phyloP scores from a whole-genome alignment of 495 filamentous ascomycete genomes.

The Entonaema liquescens region DNA sequence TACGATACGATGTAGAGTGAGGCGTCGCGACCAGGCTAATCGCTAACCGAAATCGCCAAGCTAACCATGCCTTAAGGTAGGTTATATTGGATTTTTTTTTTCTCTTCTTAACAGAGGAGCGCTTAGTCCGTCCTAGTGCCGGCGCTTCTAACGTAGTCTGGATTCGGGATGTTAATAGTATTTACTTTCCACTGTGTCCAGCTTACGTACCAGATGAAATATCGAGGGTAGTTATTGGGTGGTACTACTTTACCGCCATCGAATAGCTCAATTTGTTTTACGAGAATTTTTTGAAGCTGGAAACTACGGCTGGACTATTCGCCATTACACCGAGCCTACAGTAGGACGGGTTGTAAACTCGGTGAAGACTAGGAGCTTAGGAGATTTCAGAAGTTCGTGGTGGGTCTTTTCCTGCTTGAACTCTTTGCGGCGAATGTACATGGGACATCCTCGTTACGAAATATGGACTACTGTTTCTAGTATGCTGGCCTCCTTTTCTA shows the following conservation, averaged over 20 bases:
- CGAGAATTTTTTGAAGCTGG: conserved; percentile 10
- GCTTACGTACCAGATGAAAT: conserved; percentile 19
- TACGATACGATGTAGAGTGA: conserved; percentile 26
- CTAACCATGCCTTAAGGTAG: conserved; percentile 14
- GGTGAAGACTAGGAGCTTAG: conserved; percentile 22
- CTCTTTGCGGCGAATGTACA: conserved; percentile 20
- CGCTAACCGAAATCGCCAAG: conserved; percentile 35
- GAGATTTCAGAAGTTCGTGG: conserved; percentile 21
- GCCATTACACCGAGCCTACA: conserved; percentile 36
- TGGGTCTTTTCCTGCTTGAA: conserved; percentile 31
- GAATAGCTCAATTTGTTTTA: conserved; percentile 1
- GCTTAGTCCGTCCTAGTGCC: conserved; percentile 33
- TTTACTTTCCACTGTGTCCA: conserved; percentile 4
- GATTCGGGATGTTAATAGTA: not conserved
- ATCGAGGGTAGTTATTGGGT: conserved; percentile 15
- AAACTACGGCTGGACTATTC: conserved; percentile 21
- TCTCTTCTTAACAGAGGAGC: not conserved
- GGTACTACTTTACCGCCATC: not conserved
- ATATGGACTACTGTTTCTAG: not conserved
- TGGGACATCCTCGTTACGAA: conserved; percentile 33
- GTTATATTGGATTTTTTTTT: not conserved
- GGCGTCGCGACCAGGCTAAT: conserved; percentile 31
- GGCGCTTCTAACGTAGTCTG: conserved; percentile 18
- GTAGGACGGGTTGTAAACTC: conserved; percentile 24
- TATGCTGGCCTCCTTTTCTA: not conserved